Evolutionary conservation across 163 green algal genomes (phyloP).

Genomic region (Scenedesmus sp.): DNA sequence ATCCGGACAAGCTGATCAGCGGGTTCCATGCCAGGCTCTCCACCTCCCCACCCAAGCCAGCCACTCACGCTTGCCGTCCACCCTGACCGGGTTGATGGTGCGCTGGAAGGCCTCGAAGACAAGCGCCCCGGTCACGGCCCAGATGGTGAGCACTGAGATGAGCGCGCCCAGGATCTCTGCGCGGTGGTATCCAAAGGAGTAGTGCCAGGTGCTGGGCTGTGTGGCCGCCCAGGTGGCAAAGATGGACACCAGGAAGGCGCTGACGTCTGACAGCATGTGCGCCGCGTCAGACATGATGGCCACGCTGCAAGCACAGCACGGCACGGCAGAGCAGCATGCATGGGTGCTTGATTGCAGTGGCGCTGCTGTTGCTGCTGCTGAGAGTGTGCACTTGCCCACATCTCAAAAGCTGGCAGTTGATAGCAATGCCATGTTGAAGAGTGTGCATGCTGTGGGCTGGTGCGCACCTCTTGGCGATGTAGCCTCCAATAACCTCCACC

Average conservation of each 20-base stretch:
- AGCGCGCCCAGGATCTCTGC: constrained; percentile 91
- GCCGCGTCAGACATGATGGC: constrained; percentile 96
- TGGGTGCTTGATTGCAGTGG: neutral
- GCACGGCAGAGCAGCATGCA: neutral
- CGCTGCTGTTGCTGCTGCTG: constrained; percentile 2
- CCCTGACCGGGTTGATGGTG: constrained; percentile 74
- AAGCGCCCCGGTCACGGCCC: constrained; percentile 86
- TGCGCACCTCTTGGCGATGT: constrained; percentile 76
- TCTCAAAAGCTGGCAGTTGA: no score
- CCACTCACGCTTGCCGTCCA: constrained; percentile 83
- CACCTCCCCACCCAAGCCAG: neutral
- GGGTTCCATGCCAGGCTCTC: neutral
- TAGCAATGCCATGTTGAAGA: neutral
- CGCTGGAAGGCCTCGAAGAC: constrained; percentile 91
- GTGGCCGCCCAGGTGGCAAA: constrained; percentile 80
- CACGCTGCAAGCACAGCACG: constrained; percentile 72
- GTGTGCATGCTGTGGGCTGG: neutral
- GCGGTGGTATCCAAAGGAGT: constrained; percentile 92
- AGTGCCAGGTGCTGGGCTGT: constrained; percentile 66
- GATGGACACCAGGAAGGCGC: constrained; percentile 87
- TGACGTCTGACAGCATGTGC: constrained; percentile 95
- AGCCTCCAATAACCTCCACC: constrained; percentile 83
- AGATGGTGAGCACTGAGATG: constrained; percentile 88
- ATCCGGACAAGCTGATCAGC: neutral
- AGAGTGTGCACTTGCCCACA: neutral